phyloP scores from a whole-genome alignment of 1,284 basidiomycete genomes.

The Lentinula novae-zelandiae region DNA sequence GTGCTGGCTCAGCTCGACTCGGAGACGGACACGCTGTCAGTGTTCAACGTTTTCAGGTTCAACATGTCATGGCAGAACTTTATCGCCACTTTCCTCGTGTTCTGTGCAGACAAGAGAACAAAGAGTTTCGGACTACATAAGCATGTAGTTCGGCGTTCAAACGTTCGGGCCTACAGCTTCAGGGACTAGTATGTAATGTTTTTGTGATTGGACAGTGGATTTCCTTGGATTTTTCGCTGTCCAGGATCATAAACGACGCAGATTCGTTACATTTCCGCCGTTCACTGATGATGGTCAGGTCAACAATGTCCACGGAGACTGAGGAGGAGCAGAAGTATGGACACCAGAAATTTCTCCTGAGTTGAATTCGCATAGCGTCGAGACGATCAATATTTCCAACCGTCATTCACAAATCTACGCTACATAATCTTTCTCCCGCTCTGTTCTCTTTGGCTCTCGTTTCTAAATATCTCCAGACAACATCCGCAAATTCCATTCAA shows the following conservation, averaged over 20 bases:
- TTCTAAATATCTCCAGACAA: too few relatives aligned
- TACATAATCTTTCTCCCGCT: too few relatives aligned
- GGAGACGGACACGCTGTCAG: background rate
- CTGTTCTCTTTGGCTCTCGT: too few relatives aligned
- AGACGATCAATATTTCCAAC: slow-evolving; percentile 60
- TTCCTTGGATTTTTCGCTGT: too few relatives aligned
- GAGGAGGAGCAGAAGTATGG: slow-evolving; percentile 41
- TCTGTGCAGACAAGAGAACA: background rate
- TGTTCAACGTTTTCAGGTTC: background rate
- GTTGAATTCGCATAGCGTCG: slow-evolving; percentile 57
- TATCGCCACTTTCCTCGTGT: background rate
- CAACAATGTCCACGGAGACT: slow-evolving; percentile 22
- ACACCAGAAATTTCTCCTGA: slow-evolving; percentile 63
- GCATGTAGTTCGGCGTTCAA: too few relatives aligned
- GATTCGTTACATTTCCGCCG: slow-evolving; percentile 68
- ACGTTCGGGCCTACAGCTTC: background rate
- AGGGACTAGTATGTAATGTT: too few relatives aligned
- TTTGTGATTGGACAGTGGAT: too few relatives aligned
- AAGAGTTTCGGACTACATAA: background rate
- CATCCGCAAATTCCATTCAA: too few relatives aligned
- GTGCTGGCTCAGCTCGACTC: background rate
- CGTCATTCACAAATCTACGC: too few relatives aligned
- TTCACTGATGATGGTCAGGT: slow-evolving; percentile 34
- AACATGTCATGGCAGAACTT: background rate
- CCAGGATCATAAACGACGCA: slow-evolving; percentile 41